phyloP scores from a whole-genome alignment of 768 basidiomycete species.

The Agaricus blazei region DNA sequence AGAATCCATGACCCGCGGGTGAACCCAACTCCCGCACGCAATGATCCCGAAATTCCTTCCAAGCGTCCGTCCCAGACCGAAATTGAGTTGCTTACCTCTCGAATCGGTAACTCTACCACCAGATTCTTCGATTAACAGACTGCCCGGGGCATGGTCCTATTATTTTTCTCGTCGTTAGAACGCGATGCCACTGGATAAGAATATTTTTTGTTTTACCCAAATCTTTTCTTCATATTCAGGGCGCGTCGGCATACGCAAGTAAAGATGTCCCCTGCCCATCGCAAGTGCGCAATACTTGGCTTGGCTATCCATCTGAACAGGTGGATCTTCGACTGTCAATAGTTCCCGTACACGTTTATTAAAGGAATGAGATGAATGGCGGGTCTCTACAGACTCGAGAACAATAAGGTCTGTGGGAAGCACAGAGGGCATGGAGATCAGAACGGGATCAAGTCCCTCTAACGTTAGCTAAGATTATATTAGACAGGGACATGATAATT shows the following conservation, averaged over 20 bases:
- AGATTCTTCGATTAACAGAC: conserved; percentile 80
- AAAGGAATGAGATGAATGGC: conserved; percentile 87
- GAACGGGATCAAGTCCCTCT: conserved; percentile 35
- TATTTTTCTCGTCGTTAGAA: background rate
- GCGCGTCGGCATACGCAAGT: conserved; percentile 75
- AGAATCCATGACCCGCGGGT: conserved; percentile 65
- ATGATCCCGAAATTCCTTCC: conserved; percentile 86
- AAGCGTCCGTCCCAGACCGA: conserved; percentile 81
- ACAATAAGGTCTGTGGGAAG: conserved; percentile 48
- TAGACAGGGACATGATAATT: background rate
- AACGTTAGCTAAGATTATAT: conserved; percentile 42
- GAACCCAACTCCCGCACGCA: conserved; percentile 70
- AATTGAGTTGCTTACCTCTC: conserved; percentile 72
- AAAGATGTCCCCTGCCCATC: conserved; percentile 81
- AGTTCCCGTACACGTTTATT: conserved; percentile 66
- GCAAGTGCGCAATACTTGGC: conserved; percentile 90
- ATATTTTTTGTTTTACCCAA: conserved; percentile 54
- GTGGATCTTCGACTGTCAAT: conserved; percentile 58
- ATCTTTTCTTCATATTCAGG: conserved; percentile 89
- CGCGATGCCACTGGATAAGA: background rate
- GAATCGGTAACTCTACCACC: conserved; percentile 89
- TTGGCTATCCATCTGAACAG: conserved; percentile 91
- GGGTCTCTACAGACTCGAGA: conserved; percentile 90
- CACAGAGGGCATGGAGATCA: conserved; percentile 39
- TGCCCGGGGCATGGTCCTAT: conserved; percentile 89